Conservation (phyloP, 2,329 filamentous ascomycete genomes). For the Xylariaceae sp. region DNA sequence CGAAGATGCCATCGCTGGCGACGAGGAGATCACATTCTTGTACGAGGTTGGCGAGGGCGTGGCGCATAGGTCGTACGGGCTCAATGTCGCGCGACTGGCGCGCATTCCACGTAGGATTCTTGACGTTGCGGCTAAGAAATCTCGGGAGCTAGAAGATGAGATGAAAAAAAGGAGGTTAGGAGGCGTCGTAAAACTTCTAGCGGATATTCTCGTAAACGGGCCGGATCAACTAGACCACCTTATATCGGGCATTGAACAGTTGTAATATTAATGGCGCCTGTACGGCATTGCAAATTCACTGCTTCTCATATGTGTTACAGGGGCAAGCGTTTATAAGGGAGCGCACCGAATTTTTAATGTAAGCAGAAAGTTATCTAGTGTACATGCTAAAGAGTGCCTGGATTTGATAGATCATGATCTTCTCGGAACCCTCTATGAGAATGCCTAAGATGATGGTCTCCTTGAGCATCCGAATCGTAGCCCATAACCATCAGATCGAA, state of each 20-base stretch:
- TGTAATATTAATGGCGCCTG: constrained; percentile 46
- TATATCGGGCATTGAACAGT: constrained; percentile 63
- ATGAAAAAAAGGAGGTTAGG: constrained; percentile 68
- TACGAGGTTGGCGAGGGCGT: constrained; percentile 93
- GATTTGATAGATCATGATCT: constrained; percentile 25
- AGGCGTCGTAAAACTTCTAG: constrained; percentile 52
- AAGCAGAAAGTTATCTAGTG: constrained; percentile 25
- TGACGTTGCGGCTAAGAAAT: constrained; percentile 80
- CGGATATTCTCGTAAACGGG: constrained; percentile 47
- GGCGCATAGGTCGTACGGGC: constrained; percentile 89
- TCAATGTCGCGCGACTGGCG: constrained; percentile 90
- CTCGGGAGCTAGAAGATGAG: constrained; percentile 77
- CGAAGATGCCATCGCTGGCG: constrained; percentile 51
- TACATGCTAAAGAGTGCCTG: constrained; percentile 24
- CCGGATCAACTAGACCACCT: constrained; percentile 58
- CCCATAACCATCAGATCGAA: constrained; percentile 13
- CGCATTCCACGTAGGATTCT: constrained; percentile 78
- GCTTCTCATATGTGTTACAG: neutral
- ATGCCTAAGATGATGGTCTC: constrained; percentile 16
- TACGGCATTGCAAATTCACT: neutral
- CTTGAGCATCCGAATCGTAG: constrained; percentile 3
- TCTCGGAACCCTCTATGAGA: constrained; percentile 15
- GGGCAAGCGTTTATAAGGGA: neutral
- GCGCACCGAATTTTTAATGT: constrained; percentile 10
- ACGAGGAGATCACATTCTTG: constrained; percentile 88